A percentile compares a stretch with the other conserved stretches of the same genome.
These are phyloP conservation scores for Calonectria honghensis DNA, from an alignment of 2,329 filamentous ascomycete species.

Conservation along the genomic window DNA sequence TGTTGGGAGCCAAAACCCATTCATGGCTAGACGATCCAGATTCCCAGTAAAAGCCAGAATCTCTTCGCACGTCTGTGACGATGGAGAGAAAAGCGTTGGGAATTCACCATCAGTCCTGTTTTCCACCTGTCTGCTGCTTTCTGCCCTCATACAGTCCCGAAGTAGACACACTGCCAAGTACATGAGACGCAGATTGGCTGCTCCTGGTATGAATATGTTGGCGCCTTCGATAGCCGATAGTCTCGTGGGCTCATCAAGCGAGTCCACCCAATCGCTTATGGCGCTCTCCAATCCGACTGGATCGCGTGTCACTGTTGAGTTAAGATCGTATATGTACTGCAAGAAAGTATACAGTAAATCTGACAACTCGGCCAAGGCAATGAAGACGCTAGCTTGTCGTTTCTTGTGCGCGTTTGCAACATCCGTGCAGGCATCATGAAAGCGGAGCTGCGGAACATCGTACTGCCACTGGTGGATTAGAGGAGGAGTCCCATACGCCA, in stretches of 20 bases:
- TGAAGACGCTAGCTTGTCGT: neutral
- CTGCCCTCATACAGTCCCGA: neutral
- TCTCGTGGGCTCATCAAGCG: neutral
- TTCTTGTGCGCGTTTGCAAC: neutral
- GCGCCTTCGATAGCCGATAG: neutral
- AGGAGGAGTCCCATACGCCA: neutral
- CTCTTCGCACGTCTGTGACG: neutral
- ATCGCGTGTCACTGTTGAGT: neutral
- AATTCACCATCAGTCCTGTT: neutral
- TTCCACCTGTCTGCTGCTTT: neutral
- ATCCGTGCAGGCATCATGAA: neutral
- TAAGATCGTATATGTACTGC: neutral
- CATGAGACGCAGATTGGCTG: neutral
- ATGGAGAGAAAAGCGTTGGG: neutral
- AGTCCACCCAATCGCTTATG: neutral
- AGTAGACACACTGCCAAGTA: neutral
- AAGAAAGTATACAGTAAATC: neutral
- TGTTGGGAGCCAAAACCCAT: conserved; percentile 3
- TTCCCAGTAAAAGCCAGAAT: neutral
- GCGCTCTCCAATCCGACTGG: neutral
- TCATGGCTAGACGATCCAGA: neutral
- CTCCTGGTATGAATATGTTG: neutral
- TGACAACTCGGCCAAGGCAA: neutral
- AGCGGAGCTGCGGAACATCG: neutral
- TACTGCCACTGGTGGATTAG: neutral